A percentile compares a stretch with the other conserved stretches of the same genome.
phyloP scores from a whole-genome alignment of 2,329 filamentous ascomycete genomes.

The Neofusicoccum umdonicola region DNA sequence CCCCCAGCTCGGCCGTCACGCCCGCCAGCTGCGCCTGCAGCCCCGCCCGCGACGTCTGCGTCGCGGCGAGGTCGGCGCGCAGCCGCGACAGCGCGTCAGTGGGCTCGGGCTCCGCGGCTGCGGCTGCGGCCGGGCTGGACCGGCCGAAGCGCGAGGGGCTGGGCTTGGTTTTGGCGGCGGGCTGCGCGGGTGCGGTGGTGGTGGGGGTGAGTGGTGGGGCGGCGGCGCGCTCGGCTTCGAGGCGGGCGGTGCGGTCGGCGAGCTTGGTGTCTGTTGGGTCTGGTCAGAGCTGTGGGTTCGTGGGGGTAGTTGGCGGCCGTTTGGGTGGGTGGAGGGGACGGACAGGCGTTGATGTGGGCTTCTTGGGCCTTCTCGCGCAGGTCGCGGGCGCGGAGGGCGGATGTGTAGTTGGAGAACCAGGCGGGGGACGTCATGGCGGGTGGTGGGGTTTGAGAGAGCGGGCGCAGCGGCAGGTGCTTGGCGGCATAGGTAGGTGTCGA shows the following conservation, averaged over 20 bases:
- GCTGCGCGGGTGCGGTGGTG: conserved; percentile 18
- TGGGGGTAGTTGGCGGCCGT: no score
- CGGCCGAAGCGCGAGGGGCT: conserved; percentile 19
- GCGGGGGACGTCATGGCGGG: conserved; percentile 48
- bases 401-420: conserved; percentile 81
- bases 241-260: conserved; percentile 41
- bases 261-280: conserved; percentile 40
- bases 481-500: neutral
- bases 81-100: conserved; percentile 30
- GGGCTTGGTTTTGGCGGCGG: neutral
- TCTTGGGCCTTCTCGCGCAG: conserved; percentile 64
- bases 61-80: conserved; percentile 67
- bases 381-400: conserved; percentile 69
- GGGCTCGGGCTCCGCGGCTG: conserved; percentile 24
- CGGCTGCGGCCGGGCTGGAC: conserved; percentile 25
- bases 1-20: conserved; percentile 63
- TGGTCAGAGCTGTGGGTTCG: neutral
- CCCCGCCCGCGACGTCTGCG: conserved; percentile 70
- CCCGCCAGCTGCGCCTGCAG: conserved; percentile 63
- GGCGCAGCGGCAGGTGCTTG: neutral
- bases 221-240: conserved; percentile 25
- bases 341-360: conserved; percentile 77
- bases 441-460: neutral
- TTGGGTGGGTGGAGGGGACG: conserved; percentile 25
- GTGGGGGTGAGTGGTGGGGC: conserved; percentile 28